These are phyloP conservation scores for Nematodospora anomalae DNA, from an alignment of 1,139 yeast species.

Conservation along the genomic window DNA sequence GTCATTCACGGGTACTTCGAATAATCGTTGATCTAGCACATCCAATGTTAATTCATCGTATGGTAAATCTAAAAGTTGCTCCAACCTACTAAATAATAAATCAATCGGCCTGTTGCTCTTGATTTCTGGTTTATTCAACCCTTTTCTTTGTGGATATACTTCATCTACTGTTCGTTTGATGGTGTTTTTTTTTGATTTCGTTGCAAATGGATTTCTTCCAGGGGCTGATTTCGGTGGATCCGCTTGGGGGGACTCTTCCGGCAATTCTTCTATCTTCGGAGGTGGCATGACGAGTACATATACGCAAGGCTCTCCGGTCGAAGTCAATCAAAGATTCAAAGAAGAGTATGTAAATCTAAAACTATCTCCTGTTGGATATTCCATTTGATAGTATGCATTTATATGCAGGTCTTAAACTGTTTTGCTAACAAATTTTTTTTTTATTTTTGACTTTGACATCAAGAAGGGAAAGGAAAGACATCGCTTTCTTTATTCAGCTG, in stretches of 20 bases:
- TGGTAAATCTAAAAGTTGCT: slow-evolving; percentile 24
- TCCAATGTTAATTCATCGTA: slow-evolving; percentile 27
- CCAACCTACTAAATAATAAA: slow-evolving; percentile 32
- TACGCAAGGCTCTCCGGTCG: too few species aligned
- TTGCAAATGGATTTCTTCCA: slow-evolving; percentile 35
- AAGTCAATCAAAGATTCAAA: too few species aligned
- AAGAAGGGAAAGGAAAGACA: too few species aligned
- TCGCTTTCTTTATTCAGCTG: too few species aligned
- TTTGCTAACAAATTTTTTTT: background rate
- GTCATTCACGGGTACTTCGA: slow-evolving; percentile 1
- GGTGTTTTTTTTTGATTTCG: slow-evolving; percentile 26
- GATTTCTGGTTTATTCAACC: slow-evolving; percentile 36
- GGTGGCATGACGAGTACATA: slow-evolving; percentile 17
- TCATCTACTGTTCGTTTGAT: slow-evolving; percentile 35
- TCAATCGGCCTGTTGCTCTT: slow-evolving; percentile 38
- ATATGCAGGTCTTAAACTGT: slow-evolving; percentile 2
- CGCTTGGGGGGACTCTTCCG: slow-evolving; percentile 6
- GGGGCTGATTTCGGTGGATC: slow-evolving; percentile 6
- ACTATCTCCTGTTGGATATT: too few species aligned
- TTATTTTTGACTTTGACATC: background rate
- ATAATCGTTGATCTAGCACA: slow-evolving; percentile 14
- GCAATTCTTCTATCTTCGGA: slow-evolving; percentile 32
- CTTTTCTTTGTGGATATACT: slow-evolving; percentile 34
- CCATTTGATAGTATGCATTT: too few species aligned
- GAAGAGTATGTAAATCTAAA: too few species aligned